These are phyloP conservation scores for Crithidia bombi DNA, from an alignment of 208 protist genomes.

Conservation along the genomic window DNA sequence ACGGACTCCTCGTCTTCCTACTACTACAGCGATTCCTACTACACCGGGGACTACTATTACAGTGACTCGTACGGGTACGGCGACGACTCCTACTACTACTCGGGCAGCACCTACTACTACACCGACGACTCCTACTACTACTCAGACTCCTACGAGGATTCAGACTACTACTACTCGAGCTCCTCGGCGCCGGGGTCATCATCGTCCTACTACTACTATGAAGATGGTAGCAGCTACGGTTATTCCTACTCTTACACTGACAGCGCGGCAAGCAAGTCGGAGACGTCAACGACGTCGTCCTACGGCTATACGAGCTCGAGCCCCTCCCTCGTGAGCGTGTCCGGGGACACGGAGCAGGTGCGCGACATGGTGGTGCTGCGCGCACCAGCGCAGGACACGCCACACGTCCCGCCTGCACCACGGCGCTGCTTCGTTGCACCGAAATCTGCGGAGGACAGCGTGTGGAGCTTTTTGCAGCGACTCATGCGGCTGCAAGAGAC, in stretches of 20 bases:
- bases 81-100: constrained; percentile 30
- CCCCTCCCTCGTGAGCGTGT: constrained; percentile 16
- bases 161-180: constrained; percentile 20
- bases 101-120: constrained; percentile 20
- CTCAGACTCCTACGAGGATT: constrained; percentile 23
- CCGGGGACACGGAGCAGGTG: background rate
- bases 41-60: constrained; percentile 32
- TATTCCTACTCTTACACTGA: constrained; percentile 32
- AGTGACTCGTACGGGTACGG: constrained; percentile 16
- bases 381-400: constrained; percentile 42
- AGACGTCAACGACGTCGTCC: constrained; percentile 39
- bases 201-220: constrained; percentile 26
- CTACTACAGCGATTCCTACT: constrained; percentile 34
- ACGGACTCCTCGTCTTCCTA: background rate
- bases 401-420: constrained; percentile 37
- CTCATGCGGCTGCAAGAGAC: constrained; percentile 48
- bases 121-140: constrained; percentile 17
- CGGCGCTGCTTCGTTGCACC: constrained; percentile 46
- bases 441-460: constrained; percentile 44
- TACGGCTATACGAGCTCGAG: constrained; percentile 33
- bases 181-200: background rate
- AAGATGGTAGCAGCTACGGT: constrained; percentile 5
- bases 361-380: constrained; percentile 58
- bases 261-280: constrained; percentile 23
- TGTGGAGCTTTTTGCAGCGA: constrained; percentile 53